Evolutionary conservation across 768 basidiomycete species (phyloP).

Genomic region (Candolleomyces aberdarensis): DNA sequence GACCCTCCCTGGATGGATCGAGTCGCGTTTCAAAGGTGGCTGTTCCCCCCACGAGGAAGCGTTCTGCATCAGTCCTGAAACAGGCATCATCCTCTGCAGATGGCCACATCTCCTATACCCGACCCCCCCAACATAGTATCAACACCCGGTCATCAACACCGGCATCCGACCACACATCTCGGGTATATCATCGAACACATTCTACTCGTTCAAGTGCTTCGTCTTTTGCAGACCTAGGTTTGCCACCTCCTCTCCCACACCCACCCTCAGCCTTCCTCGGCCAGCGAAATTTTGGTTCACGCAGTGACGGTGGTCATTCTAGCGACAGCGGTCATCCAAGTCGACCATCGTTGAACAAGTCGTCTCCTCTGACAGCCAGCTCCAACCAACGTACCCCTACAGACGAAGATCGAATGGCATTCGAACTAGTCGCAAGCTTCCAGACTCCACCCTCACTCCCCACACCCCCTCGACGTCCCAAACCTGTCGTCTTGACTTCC

Average conservation of each 20-base stretch:
- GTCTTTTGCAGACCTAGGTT: neutral
- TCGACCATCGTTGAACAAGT: neutral
- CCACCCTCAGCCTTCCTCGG: neutral
- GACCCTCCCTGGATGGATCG: neutral
- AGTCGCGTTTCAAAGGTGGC: neutral
- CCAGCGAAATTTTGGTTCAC: neutral
- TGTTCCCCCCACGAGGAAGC: neutral
- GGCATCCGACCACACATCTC: neutral
- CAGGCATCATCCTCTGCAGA: conserved; percentile 1
- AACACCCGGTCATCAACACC: neutral
- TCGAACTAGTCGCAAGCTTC: neutral
- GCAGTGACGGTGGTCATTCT: conserved; percentile 1
- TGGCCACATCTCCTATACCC: neutral
- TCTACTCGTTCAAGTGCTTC: conserved; percentile 4
- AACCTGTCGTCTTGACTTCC: conserved; percentile 2
- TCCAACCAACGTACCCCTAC: neutral
- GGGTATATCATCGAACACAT: neutral
- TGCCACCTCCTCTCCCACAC: neutral
- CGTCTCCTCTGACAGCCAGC: neutral
- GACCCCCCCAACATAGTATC: conserved; percentile 1
- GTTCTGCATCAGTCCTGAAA: neutral
- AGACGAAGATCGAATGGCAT: neutral
- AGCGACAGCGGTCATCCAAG: conserved; percentile 1
- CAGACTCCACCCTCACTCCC: conserved; percentile 3
- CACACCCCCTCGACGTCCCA: conserved; percentile 7